phyloP scores from a whole-genome alignment of 306 rosid genomes.

The Prunus davidiana region DNA sequence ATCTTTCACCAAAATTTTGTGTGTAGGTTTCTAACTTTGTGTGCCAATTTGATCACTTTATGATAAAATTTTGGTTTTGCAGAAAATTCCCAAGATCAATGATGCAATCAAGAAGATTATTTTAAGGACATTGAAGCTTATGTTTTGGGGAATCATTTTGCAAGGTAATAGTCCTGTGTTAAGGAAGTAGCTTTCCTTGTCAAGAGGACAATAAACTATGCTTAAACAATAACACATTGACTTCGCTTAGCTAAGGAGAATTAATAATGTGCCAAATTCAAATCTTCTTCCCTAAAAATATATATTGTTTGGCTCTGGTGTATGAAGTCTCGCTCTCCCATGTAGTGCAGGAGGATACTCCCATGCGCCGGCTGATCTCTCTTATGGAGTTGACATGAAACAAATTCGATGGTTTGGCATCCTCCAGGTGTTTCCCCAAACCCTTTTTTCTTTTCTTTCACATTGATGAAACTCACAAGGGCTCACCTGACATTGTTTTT shows the following conservation, averaged over 20 bases:
- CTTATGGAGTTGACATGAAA: constrained; percentile 80
- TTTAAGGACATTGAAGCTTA: constrained; percentile 72
- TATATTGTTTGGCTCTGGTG: too few species aligned
- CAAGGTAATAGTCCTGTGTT: constrained; percentile 50
- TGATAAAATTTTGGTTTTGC: constrained; percentile 11
- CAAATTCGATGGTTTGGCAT: constrained; percentile 85
- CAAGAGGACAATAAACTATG: not conserved
- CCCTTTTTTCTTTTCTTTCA: not conserved
- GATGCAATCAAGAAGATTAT: constrained; percentile 53
- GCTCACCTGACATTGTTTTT: not conserved
- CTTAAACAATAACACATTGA: not conserved
- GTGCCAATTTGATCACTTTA: not conserved
- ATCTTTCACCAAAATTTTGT: not conserved
- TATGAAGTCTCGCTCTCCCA: not conserved
- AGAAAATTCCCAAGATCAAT: constrained; percentile 52
- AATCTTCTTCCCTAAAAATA: too few species aligned
- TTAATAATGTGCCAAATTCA: not conserved
- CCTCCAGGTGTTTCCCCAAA: constrained; percentile 55
- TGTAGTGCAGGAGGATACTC: constrained; percentile 70
- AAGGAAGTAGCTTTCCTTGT: not conserved
- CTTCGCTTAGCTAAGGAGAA: not conserved
- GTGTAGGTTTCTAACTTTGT: not conserved
- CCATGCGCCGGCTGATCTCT: constrained; percentile 70
- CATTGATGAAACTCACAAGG: not conserved
- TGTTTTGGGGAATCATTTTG: constrained; percentile 82